These are phyloP conservation scores for Pisolithus orientalis DNA, from an alignment of 768 basidiomycete species.

Conservation along the genomic window DNA sequence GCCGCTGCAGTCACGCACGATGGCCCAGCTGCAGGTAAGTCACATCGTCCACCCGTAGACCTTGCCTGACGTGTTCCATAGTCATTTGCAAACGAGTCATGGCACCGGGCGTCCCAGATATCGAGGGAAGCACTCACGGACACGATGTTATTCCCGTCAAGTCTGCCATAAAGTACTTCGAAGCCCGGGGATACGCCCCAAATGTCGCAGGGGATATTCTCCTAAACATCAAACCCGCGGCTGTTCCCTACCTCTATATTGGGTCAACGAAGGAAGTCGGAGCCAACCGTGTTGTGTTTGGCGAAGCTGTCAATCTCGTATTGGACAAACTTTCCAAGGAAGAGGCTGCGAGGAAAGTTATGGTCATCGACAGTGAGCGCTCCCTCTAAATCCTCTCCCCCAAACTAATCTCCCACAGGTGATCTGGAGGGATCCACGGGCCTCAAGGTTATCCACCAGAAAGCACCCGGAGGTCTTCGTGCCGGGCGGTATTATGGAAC, in stretches of 20 bases:
- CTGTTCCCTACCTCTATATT: conserved; percentile 52
- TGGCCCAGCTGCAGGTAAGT: conserved; percentile 75
- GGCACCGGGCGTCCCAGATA: conserved; percentile 65
- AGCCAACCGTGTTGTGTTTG: conserved; percentile 80
- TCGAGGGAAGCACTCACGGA: conserved; percentile 73
- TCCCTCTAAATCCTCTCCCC: not conserved
- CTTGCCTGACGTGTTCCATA: conserved; percentile 16
- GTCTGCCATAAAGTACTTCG: conserved; percentile 69
- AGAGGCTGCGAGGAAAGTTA: conserved; percentile 70
- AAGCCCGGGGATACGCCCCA: conserved; percentile 50
- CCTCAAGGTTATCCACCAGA: conserved; percentile 81
- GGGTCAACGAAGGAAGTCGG: conserved; percentile 71
- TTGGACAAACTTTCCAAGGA: conserved; percentile 71
- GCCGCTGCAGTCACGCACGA: conserved; percentile 46
- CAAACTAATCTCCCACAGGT: conserved; percentile 31
- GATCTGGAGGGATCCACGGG: conserved; percentile 90
- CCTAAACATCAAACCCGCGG: conserved; percentile 52
- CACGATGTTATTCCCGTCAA: conserved; percentile 86
- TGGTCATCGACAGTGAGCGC: conserved; percentile 77
- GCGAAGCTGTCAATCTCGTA: conserved; percentile 76
- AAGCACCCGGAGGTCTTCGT: conserved; percentile 87
- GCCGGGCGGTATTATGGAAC: conserved; percentile 83
- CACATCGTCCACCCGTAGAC: not conserved
- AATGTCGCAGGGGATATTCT: conserved; percentile 48
- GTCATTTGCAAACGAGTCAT: conserved; percentile 67